Evolutionary conservation across 192 early-diverging fungal genomes (phyloP).

Genomic region (Dimargaris xerosporica): DNA sequence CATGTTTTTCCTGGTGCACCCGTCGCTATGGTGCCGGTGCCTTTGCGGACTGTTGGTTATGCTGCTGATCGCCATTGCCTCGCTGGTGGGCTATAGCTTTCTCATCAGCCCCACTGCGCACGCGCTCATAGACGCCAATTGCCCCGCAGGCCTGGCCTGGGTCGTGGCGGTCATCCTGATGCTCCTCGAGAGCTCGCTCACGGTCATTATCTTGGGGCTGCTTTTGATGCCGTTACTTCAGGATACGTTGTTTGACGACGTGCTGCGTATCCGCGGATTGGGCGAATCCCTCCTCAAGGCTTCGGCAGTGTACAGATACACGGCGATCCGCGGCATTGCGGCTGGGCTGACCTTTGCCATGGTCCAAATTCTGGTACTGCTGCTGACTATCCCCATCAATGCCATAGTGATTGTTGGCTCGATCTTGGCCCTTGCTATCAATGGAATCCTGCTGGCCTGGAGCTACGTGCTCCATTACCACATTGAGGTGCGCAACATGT

Average conservation of each 20-base stretch:
- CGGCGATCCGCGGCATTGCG: not conserved
- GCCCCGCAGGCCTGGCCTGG: conserved; percentile 19
- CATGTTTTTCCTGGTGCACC: conserved; percentile 18
- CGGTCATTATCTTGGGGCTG: conserved; percentile 15
- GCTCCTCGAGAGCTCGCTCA: conserved; percentile 16
- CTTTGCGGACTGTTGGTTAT: conserved; percentile 17
- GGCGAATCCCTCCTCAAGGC: conserved; percentile 3
- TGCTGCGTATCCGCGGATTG: conserved; percentile 7
- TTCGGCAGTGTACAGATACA: not conserved
- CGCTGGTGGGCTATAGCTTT: conserved; percentile 15
- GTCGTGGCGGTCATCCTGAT: conserved; percentile 17
- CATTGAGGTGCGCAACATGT: conserved; percentile 8
- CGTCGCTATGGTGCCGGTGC: conserved; percentile 17
- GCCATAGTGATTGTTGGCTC: conserved; percentile 21
- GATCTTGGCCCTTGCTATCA: conserved; percentile 11
- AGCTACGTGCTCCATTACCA: conserved; percentile 6
- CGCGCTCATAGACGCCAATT: conserved; percentile 12
- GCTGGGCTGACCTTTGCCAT: conserved; percentile 5
- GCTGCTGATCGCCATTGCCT: conserved; percentile 14
- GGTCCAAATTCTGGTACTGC: conserved; percentile 13
- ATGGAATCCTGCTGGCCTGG: conserved; percentile 7
- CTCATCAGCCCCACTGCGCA: conserved; percentile 17
- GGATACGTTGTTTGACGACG: conserved; percentile 17
- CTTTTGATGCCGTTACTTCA: conserved; percentile 16
- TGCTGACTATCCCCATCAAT: conserved; percentile 21